These are phyloP conservation scores for Paramecium pentaurelia DNA, from an alignment of 73 alveolate genomes.

Conservation along the genomic window DNA sequence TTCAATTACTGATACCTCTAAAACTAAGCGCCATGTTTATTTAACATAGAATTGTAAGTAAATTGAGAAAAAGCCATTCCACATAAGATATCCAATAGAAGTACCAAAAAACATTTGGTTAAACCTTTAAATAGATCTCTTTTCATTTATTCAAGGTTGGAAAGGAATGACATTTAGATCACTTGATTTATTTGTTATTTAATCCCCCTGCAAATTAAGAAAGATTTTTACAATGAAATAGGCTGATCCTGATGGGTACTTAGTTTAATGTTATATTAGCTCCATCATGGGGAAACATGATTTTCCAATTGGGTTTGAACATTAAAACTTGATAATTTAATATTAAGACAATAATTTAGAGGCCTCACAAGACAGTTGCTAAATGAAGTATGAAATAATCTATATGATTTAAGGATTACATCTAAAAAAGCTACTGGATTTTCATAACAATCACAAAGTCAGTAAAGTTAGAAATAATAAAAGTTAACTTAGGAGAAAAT, in stretches of 20 bases:
- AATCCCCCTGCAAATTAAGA: slow-evolving; percentile 39
- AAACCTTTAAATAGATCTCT: slow-evolving; percentile 8
- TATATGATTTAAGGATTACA: neutral
- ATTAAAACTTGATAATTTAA: neutral
- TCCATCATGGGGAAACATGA: neutral
- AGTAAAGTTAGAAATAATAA: neutral
- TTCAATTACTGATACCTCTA: slow-evolving; percentile 23
- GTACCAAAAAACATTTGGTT: slow-evolving; percentile 39
- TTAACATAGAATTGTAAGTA: slow-evolving; percentile 22
- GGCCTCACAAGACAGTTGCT: neutral
- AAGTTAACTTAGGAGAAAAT: slow-evolving; percentile 5
- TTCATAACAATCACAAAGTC: neutral
- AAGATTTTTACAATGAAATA: slow-evolving; percentile 6
- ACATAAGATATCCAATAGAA: neutral
- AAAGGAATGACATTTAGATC: slow-evolving; percentile 44
- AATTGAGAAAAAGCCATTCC: slow-evolving; percentile 43
- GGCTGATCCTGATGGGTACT: slow-evolving; percentile 7
- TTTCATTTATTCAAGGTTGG: slow-evolving; percentile 34
- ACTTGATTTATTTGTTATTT: neutral
- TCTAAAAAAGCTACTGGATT: slow-evolving; percentile 46
- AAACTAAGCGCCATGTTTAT: slow-evolving; percentile 41
- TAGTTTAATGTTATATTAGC: neutral
- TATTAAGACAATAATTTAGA: neutral
- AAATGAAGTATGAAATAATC: neutral
- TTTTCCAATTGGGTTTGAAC: slow-evolving; percentile 8